phyloP scores from a whole-genome alignment of 768 basidiomycete species.

The Kwoniella sp. region DNA sequence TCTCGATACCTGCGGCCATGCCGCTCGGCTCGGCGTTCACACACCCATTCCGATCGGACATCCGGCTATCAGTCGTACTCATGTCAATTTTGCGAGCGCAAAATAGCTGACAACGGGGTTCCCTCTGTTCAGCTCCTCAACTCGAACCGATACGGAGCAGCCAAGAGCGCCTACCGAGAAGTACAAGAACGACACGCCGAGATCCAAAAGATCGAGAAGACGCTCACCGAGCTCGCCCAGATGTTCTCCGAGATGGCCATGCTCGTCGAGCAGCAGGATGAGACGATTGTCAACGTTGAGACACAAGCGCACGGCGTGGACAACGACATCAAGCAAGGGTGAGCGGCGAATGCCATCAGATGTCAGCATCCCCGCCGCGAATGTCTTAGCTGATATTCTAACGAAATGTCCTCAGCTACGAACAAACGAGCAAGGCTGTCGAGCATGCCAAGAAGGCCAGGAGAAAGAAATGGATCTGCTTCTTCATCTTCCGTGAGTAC shows the following conservation, averaged over 20 bases:
- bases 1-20: no score
- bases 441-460: conserved; percentile 82
- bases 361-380: conserved; percentile 10
- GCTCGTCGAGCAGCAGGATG: conserved; percentile 78
- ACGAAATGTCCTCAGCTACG: conserved; percentile 70
- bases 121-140: conserved; percentile 66
- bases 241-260: conserved; percentile 87
- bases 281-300: conserved; percentile 69
- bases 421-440: conserved; percentile 85
- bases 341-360: conserved; percentile 49
- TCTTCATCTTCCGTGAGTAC: conserved; percentile 58
- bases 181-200: conserved; percentile 88
- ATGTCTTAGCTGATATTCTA: no score
- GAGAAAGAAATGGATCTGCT: conserved; percentile 97
- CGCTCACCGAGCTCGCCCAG: conserved; percentile 83
- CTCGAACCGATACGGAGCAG: conserved; percentile 80
- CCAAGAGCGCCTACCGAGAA: conserved; percentile 78
- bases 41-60: no score
- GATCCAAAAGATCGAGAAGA: conserved; percentile 79
- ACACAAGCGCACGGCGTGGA: conserved; percentile 67
- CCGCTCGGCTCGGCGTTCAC: no score
- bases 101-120: no score
- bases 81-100: no score
- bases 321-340: conserved; percentile 73
- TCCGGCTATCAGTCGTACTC: no score